phyloP scores from a whole-genome alignment of 2,329 filamentous ascomycete species.

The Trichophyton rubrum region DNA sequence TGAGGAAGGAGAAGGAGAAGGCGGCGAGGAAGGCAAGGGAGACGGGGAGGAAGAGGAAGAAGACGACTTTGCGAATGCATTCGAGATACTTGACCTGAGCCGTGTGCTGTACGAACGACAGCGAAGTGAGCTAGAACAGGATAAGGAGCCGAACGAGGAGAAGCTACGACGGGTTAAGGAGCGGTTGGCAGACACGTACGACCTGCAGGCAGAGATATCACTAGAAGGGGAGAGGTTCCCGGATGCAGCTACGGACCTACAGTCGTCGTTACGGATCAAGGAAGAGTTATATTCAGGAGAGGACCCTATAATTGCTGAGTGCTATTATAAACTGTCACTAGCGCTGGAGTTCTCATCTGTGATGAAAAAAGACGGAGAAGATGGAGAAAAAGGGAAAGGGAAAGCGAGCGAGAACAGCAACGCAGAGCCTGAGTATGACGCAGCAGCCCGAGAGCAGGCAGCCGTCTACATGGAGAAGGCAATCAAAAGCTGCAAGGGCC shows the following conservation, averaged over 20 bases:
- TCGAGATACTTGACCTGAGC: constrained; percentile 51
- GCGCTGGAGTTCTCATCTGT: constrained; percentile 88
- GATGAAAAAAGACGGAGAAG: constrained; percentile 35
- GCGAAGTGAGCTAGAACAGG: constrained; percentile 37
- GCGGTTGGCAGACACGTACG: constrained; percentile 81
- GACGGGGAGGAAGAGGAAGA: constrained; percentile 43
- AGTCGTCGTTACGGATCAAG: constrained; percentile 65
- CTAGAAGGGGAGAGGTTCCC: constrained; percentile 88
- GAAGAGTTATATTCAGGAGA: constrained; percentile 65
- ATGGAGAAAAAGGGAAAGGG: constrained; percentile 26
- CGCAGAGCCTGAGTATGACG: constrained; percentile 13
- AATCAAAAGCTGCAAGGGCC: constrained; percentile 45
- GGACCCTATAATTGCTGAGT: constrained; percentile 78
- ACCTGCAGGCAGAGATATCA: constrained; percentile 90
- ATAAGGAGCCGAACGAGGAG: constrained; percentile 27
- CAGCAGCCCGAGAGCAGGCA: constrained; percentile 45
- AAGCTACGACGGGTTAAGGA: constrained; percentile 57
- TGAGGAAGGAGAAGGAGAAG: constrained; percentile 34
- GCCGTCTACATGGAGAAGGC: constrained; percentile 48
- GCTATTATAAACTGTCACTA: constrained; percentile 89
- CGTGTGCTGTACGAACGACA: constrained; percentile 48
- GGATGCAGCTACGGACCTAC: constrained; percentile 74
- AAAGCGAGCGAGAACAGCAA: constrained; percentile 14
- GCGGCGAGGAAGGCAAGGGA: constrained; percentile 31
- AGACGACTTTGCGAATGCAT: constrained; percentile 52